These are phyloP conservation scores for Pseudomassariella vexata DNA, from an alignment of 2,329 filamentous ascomycete genomes.

Conservation along the genomic window DNA sequence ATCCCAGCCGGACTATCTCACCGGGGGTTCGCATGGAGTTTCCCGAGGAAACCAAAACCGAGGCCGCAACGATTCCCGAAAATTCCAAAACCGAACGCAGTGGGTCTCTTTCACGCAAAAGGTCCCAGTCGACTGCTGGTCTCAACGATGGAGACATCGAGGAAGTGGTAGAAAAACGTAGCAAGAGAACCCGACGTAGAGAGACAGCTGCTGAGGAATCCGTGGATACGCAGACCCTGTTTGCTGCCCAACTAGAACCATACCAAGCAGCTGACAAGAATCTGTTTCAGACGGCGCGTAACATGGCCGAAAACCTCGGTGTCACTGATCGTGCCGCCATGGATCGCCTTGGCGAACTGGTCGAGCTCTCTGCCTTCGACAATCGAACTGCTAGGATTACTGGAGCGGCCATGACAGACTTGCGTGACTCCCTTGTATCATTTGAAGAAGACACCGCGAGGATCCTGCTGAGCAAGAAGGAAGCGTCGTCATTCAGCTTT, in stretches of 20 bases:
- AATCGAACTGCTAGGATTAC: conserved; percentile 44
- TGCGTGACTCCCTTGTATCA: conserved; percentile 40
- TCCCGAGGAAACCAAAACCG: conserved; percentile 25
- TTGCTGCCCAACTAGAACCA: conserved; percentile 50
- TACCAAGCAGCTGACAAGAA: conserved; percentile 51
- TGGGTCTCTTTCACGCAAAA: conserved; percentile 45
- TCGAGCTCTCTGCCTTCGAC: conserved; percentile 47
- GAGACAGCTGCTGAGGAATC: conserved; percentile 50
- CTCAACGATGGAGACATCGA: conserved; percentile 51
- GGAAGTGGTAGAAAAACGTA: conserved; percentile 53
- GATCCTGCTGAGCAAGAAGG: conserved; percentile 47
- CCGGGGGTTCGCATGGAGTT: conserved; percentile 31
- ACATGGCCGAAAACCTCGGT: conserved; percentile 49
- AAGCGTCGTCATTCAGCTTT: conserved; percentile 45
- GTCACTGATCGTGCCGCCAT: conserved; percentile 44
- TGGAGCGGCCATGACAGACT: conserved; percentile 40
- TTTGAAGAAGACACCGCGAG: conserved; percentile 50
- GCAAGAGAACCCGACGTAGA: conserved; percentile 58
- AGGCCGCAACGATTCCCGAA: conserved; percentile 21
- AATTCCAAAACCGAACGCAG: conserved; percentile 29
- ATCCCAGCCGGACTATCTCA: neutral
- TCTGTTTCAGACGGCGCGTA: conserved; percentile 49
- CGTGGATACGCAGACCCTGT: conserved; percentile 44
- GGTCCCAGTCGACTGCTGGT: conserved; percentile 58
- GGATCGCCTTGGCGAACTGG: conserved; percentile 39